Percentiles rank a stretch among this genome's conserved stretches.
Evolutionary conservation across 805 yeast genomes (phyloP).

Genomic region (Lipomyces orientalis): DNA sequence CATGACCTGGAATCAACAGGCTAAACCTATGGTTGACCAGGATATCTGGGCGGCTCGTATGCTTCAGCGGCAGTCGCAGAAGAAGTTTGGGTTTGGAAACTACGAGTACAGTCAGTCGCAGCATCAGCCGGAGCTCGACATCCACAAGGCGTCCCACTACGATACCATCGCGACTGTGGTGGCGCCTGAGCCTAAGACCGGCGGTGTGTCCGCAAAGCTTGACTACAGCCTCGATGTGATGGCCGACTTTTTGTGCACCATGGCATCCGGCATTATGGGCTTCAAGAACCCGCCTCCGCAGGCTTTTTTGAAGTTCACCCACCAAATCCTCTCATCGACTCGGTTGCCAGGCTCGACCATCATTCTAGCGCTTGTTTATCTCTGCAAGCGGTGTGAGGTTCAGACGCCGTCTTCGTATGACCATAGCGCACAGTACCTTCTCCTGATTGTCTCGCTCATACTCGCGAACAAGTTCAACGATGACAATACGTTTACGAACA

Average conservation of each 20-base stretch:
- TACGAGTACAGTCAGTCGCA: constrained; percentile 4
- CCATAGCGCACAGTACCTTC: constrained; percentile 51
- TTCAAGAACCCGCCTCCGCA: constrained; percentile 48
- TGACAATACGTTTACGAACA: constrained; percentile 94
- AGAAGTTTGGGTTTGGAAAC: constrained; percentile 7
- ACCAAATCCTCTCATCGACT: constrained; percentile 80
- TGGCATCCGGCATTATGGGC: constrained; percentile 61
- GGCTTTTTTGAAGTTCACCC: constrained; percentile 63
- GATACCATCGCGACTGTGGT: constrained; percentile 1
- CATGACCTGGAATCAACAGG: not conserved
- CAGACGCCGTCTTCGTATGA: constrained; percentile 39
- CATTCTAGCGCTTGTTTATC: constrained; percentile 76
- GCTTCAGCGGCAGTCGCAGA: not conserved
- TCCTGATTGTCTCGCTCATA: constrained; percentile 70
- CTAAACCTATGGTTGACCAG: not conserved
- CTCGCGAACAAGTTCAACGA: constrained; percentile 94
- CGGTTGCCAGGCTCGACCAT: constrained; percentile 85
- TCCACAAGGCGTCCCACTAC: constrained; percentile 5
- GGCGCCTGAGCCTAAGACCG: constrained; percentile 45
- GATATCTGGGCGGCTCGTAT: constrained; percentile 5
- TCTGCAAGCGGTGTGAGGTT: constrained; percentile 61
- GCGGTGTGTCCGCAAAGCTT: constrained; percentile 77
- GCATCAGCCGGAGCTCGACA: constrained; percentile 1
- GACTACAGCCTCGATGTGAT: constrained; percentile 80
- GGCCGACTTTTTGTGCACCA: constrained; percentile 80